Percentiles rank a stretch among this genome's conserved stretches.
phyloP scores from a whole-genome alignment of 2,329 filamentous ascomycete species.

The Colletotrichum orchidophilum region DNA sequence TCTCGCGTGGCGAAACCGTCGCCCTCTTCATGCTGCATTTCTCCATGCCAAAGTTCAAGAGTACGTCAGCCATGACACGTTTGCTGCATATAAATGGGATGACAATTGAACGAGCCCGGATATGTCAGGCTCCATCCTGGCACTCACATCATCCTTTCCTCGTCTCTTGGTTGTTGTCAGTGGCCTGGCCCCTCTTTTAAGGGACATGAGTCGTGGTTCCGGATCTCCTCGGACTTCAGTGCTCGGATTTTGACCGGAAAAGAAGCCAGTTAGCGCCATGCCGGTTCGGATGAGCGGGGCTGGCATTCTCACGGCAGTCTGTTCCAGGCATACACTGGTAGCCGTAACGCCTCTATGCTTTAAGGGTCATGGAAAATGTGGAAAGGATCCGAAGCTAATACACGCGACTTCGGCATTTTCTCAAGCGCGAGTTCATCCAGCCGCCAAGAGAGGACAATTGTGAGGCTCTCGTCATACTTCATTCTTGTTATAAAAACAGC shows the following conservation, averaged over 20 bases:
- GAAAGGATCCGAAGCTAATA: not conserved
- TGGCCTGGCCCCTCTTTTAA: not conserved
- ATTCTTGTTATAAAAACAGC: conserved; percentile 14
- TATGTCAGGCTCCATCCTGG: not conserved
- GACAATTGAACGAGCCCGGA: not conserved
- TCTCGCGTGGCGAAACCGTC: not conserved
- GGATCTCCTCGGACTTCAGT: conserved; percentile 1
- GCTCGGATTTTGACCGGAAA: conserved; percentile 17
- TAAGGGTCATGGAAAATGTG: not conserved
- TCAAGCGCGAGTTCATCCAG: conserved; percentile 5
- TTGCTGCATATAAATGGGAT: not conserved
- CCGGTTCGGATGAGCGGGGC: not conserved
- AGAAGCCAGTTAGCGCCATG: not conserved
- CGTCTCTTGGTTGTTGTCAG: not conserved
- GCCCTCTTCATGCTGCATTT: not conserved
- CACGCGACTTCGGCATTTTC: conserved; percentile 18
- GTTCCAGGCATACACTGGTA: not conserved
- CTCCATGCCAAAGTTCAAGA: not conserved
- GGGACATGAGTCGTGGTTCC: not conserved
- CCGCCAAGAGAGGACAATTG: not conserved
- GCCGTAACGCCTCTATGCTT: not conserved
- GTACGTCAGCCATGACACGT: not conserved
- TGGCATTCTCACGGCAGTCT: no score
- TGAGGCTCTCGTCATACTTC: not conserved
- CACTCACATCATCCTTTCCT: not conserved